A percentile compares a stretch with the other conserved stretches of the same genome.
Conservation (phyloP, 129 eudicot genomes). For the Sambucus nigra region DNA sequence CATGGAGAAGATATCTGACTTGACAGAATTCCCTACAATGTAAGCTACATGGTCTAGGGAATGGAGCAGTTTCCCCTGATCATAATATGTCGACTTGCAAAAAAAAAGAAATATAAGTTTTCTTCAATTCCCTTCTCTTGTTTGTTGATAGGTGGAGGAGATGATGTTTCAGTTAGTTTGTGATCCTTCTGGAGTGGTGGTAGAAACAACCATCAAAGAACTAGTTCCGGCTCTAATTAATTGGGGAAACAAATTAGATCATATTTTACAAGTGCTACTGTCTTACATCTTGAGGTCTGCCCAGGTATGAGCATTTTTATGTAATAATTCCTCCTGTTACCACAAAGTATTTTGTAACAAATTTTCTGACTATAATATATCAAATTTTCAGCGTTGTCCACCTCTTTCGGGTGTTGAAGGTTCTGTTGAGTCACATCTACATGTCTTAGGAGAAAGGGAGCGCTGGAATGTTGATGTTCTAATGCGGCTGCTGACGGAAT, state of each 20-base stretch:
- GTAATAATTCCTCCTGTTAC: slow-evolving; percentile 7
- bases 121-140: slow-evolving; percentile 32
- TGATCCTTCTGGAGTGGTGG: slow-evolving; percentile 93
- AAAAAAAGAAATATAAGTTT: slow-evolving; percentile 15
- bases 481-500: slow-evolving; percentile 55
- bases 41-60: slow-evolving; percentile 93
- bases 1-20: slow-evolving; percentile 94
- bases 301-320: slow-evolving; percentile 42
- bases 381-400: slow-evolving; percentile 85
- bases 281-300: slow-evolving; percentile 74
- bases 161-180: slow-evolving; percentile 91
- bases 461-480: slow-evolving; percentile 92
- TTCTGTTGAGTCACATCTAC: slow-evolving; percentile 82
- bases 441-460: slow-evolving; percentile 88
- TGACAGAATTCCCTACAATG: slow-evolving; percentile 91
- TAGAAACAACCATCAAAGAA: slow-evolving; percentile 73
- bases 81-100: slow-evolving; percentile 52
- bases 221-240: slow-evolving; percentile 77
- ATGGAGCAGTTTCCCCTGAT: slow-evolving; percentile 64
- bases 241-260: slow-evolving; percentile 89
- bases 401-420: slow-evolving; percentile 96
- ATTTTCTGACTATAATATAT: slow-evolving; percentile 22
- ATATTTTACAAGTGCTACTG: slow-evolving; percentile 50
- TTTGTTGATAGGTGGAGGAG: slow-evolving; percentile 82
- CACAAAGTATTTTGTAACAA: slow-evolving; percentile 2